phyloP scores from a whole-genome alignment of 1,139 yeast species.

The Candida tropicalis region DNA sequence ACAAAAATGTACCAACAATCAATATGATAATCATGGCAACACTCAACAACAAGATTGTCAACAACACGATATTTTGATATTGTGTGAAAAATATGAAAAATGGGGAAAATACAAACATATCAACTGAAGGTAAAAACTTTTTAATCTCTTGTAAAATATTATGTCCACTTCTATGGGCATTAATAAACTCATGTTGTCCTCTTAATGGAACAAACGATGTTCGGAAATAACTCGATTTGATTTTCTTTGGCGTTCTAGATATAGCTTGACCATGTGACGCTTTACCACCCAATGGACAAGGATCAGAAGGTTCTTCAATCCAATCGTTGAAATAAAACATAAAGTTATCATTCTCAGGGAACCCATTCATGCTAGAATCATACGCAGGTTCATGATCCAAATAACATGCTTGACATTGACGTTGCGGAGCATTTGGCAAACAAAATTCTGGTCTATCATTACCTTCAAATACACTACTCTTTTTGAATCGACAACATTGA shows the following conservation, averaged over 20 bases:
- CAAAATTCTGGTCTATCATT: conserved; percentile 55
- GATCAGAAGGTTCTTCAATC: conserved; percentile 84
- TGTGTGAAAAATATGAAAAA: conserved; percentile 93
- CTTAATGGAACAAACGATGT: conserved; percentile 80
- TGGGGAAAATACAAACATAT: conserved; percentile 89
- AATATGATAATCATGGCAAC: conserved; percentile 61
- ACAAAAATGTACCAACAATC: conserved; percentile 52
- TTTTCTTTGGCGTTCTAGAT: conserved; percentile 32
- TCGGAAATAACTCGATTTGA: conserved; percentile 69
- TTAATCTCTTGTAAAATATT: conserved; percentile 66
- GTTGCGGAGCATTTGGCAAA: conserved; percentile 65
- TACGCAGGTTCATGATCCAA: conserved; percentile 59
- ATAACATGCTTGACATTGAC: conserved; percentile 76
- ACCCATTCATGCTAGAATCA: conserved; percentile 76
- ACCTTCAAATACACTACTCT: conserved; percentile 22
- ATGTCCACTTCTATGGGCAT: conserved; percentile 75
- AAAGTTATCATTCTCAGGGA: conserved; percentile 72
- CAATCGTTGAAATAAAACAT: conserved; percentile 75
- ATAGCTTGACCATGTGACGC: conserved; percentile 83
- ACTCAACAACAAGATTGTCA: conserved; percentile 58
- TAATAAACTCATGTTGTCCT: conserved; percentile 82
- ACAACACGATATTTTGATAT: conserved; percentile 61
- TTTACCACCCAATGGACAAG: conserved; percentile 94
- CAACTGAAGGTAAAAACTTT: conserved; percentile 35
- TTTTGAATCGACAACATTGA: conserved; percentile 78